Percentiles rank a stretch among this genome's conserved stretches.
Evolutionary conservation across 2,329 filamentous ascomycete species (phyloP).

Genomic region (Aureobasidium sp.): DNA sequence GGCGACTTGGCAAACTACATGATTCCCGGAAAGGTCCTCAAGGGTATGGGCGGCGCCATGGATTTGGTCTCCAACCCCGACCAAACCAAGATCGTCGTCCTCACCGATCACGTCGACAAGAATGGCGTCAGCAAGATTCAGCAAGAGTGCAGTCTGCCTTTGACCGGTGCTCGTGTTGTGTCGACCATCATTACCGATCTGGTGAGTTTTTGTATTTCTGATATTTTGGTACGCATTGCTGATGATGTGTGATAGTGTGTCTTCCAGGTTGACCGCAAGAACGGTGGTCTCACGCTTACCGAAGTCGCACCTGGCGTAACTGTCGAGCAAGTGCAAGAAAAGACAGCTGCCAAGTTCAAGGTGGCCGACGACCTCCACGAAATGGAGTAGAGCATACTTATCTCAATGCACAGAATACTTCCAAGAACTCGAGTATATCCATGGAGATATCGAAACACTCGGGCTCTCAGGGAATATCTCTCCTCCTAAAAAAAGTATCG

Average conservation of each 20-base stretch:
- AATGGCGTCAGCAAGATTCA: slow-evolving; percentile 91
- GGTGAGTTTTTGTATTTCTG: not conserved
- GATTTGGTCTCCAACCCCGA: slow-evolving; percentile 82
- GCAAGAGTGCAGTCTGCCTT: slow-evolving; percentile 88
- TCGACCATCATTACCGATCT: slow-evolving; percentile 86
- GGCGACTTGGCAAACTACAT: slow-evolving; percentile 85
- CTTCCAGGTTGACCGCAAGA: slow-evolving; percentile 56
- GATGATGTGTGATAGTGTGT: slow-evolving; percentile 42
- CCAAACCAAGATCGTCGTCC: slow-evolving; percentile 85
- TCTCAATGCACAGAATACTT: too few species aligned
- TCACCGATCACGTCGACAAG: slow-evolving; percentile 95
- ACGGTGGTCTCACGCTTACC: slow-evolving; percentile 56
- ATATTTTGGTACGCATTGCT: not conserved
- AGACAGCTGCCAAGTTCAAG: slow-evolving; percentile 60
- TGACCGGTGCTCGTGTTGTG: slow-evolving; percentile 80
- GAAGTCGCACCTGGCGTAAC: slow-evolving; percentile 61
- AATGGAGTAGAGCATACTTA: too few species aligned
- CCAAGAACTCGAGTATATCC: too few species aligned
- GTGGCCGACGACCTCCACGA: slow-evolving; percentile 50
- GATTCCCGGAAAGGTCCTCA: slow-evolving; percentile 77
- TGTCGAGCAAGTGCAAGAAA: slow-evolving; percentile 58
- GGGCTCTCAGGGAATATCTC: too few species aligned
- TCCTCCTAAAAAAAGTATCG: too few species aligned
- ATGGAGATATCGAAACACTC: too few species aligned
- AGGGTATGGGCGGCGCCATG: slow-evolving; percentile 91